Base-by-base conservation (phyloP, 371 early-diverging fungal genomes). In the Zancudomyces culisetae region DNA sequence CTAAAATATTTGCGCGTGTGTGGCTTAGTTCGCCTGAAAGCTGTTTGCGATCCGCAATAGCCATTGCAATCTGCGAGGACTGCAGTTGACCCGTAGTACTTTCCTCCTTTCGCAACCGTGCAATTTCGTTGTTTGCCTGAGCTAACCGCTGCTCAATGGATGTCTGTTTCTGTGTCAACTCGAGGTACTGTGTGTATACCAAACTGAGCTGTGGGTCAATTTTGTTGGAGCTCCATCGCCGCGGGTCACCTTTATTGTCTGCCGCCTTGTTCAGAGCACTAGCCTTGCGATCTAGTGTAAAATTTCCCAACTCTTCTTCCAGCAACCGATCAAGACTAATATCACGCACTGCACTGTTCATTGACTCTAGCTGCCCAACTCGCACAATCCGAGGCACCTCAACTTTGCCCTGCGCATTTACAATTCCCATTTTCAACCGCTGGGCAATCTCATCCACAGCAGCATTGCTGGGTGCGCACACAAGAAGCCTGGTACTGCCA, bases 391-490 rank as follows among this genome's bases (percentile, higher is more conserved):
- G 78, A 1, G 89, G 88, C 1, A 59, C 61, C 20, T 72, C 74
- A 2, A 63, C 59, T 19, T 60, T 40, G 0, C 83, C 83, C 1
- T 58, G 22, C 0, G 64, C 65, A 19, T 77, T 74, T 19, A 68
- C 55, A 6, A 86, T 70, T 8, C 84, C 85, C n/a, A 72, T 70
- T 56, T 72, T 78, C 3, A 87, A 58, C n/a, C 85, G 78, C 54
- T 81, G 79, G 24, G 85, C 84, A 55, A 97, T 83, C 69, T 97
- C 95, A 60, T 98, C 99, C 27, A 91, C 87, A 0, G 97, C 98
- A 0, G 96, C 95, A 62, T 98, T 98, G 56, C 84, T 84, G 0
- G 99, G 99, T 2, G 98, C 95, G 60, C 96, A 93, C 6, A 94
- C 80, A 1, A 98, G 64, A 12, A 98, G 64, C 51, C 80, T 76